Percentiles rank a stretch among this genome's conserved stretches.
Conservation (phyloP, 2,329 filamentous ascomycete species). For the Penicillium sp. region DNA sequence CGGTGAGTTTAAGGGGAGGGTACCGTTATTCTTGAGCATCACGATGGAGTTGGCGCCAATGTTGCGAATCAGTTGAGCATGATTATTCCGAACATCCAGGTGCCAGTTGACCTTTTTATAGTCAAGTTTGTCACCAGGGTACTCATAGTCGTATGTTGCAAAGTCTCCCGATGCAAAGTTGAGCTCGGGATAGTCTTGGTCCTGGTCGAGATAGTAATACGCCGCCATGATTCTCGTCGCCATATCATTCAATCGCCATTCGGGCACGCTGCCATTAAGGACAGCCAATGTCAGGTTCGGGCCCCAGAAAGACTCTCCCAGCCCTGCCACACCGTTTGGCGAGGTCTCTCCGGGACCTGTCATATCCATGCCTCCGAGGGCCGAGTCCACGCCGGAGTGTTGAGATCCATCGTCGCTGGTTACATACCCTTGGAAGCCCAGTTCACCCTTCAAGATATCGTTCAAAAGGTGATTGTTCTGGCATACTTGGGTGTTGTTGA, state of each 20-base stretch:
- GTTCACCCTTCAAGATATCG: conserved; percentile 49
- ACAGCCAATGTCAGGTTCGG: conserved; percentile 10
- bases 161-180: conserved; percentile 28
- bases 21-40: conserved; percentile 54
- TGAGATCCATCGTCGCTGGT: conserved; percentile 47
- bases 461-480: conserved; percentile 34
- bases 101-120: conserved; percentile 10
- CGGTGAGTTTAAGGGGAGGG: conserved; percentile 49
- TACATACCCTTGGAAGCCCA: conserved; percentile 51
- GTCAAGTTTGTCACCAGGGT: conserved; percentile 5
- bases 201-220: conserved; percentile 46
- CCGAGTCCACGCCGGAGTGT: conserved; percentile 44
- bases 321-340: conserved; percentile 22
- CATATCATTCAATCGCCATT: conserved; percentile 48
- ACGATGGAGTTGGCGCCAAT: conserved; percentile 76
- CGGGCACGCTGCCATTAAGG: conserved; percentile 42
- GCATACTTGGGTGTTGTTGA: conserved; percentile 49
- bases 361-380: conserved; percentile 48
- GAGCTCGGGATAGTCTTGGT: conserved; percentile 36
- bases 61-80: conserved; percentile 68
- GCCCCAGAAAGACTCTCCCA: conserved; percentile 30
- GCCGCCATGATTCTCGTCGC: conserved; percentile 46
- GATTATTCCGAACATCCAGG: conserved; percentile 64
- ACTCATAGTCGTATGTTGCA: conserved; percentile 7
- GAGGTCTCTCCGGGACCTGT: conserved; percentile 17